Evolutionary conservation across 805 yeast species (phyloP), one percentile per base, ranked within the genome.

Genomic region (Candida koratica): DNA sequence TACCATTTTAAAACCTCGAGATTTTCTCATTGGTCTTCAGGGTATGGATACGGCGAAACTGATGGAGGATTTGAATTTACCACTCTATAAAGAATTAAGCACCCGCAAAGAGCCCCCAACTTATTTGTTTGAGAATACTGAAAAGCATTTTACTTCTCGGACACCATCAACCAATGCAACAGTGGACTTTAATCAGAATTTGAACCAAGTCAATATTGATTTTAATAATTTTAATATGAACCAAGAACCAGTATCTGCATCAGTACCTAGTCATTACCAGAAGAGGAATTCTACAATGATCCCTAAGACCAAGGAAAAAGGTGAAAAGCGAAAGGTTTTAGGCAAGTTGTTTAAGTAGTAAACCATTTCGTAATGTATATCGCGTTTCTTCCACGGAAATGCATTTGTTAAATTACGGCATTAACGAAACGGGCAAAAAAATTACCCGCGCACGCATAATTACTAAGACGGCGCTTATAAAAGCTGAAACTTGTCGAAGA

Each of bases 1-100:
- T 53, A 78, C 81, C 36, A 58, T 86, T 2, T 60, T 85, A 42
- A 76, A 77, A 7, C 84, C 86, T 4, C 49, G 71, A 12, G 71
- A 65, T 42, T 67, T 65, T 39, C 49, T 67, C 31, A 64, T 65
- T 38, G 73, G 72, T 1, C 51, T 67, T 11, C 72, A 66, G 42
- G 50, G 58, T 22, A 61, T 66, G 17, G 71, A 66, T 39, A 51
- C 49, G 7, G 60, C 47, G 15, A 65, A 64, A 37, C 56, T 58
- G 4, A 58, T 77, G 36, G 55, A 49, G 6, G 61, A 61, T n/a
- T 55, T 79, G 39, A 60, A 67, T 17, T 58, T 78, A 33, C 52
- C 51, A 17, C 55, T 63, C 47, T 43, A 37, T 37, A 46, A 47
- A 13, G 60, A 54, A 31, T 31, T 48, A 27, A 42, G 46, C 6